Base-by-base conservation (phyloP, 352 stramenopile species). In the Phytopythium helicoides region DNA sequence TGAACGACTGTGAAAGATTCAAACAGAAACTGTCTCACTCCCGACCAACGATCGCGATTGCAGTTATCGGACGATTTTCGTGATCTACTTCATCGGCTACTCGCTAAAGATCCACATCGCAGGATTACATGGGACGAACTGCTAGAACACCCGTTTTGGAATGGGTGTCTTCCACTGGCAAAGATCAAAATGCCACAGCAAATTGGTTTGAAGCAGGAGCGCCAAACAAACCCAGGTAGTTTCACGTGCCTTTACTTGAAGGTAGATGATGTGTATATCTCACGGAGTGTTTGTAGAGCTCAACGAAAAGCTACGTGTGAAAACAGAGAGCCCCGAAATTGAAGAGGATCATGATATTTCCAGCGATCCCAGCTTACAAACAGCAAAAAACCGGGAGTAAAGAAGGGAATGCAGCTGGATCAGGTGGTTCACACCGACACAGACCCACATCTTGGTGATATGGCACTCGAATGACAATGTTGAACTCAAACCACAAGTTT, bases 121-220 rank as follows among this genome's bases (percentile, higher is more conserved):
- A 67, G 85, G 26, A 92, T 95, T 11, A 81, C 66, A 5, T 95
- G 85, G 84, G 54, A 84, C 12, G 70, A 87, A 26, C 56, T 94
- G 15, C 33, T 89, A 12, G 52, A 70, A 9, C 82, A 94, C 62
- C 74, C 81, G 3, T 92, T 92, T 50, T 94, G 85, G 85, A 35
- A 54, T 6, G 54, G 47, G 19, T 47, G 72, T 10, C 47, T 62
- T 21, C 55, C 31, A 10, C 38, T 87, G 1, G 54, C 56, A 3
- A 66, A 55, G 28, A 11, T 74, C 11, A 21, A 54, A 16, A 83
- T 94, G 57, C 84, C 84, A 26, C 4, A 47, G 33, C 84, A 94
- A 72, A 79, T 19, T 47, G 86, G 23, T 94, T 92, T 58, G 64
- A 80, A 38, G 19, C 33, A 44, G 19, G 14, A 35, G 22, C 47